These are phyloP conservation scores for Beta macrorhiza DNA, from an alignment of 179 eudicot species.

Conservation along the genomic window DNA sequence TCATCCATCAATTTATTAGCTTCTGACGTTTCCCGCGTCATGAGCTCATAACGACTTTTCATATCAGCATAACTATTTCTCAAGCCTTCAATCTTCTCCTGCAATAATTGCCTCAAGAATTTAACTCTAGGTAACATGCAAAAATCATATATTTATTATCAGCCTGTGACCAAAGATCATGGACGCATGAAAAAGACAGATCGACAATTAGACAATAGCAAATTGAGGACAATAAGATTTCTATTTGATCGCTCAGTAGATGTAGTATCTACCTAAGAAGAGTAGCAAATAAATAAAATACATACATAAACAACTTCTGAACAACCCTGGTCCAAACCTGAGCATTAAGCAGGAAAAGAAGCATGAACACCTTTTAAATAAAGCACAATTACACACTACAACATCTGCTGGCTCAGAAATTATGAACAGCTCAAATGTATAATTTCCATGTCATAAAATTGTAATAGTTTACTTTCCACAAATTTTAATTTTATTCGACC, in stretches of 20 bases:
- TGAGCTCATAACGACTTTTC: conserved; percentile 54
- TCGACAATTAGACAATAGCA: neutral
- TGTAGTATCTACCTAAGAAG: neutral
- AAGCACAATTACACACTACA: neutral
- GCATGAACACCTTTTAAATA: neutral
- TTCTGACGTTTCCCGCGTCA: conserved; percentile 62
- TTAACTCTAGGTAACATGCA: conserved; percentile 1
- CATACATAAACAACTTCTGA: neutral
- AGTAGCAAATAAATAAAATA: neutral
- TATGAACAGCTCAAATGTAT: too few relatives aligned
- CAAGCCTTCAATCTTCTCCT: conserved; percentile 60
- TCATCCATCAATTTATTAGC: conserved; percentile 61
- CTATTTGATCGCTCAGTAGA: neutral
- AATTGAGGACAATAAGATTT: conserved; percentile 1
- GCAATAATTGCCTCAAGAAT: conserved; percentile 17
- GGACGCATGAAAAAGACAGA: neutral
- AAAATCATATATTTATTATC: neutral
- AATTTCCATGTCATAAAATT: too few relatives aligned
- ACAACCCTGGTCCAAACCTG: neutral
- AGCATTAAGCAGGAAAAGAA: neutral
- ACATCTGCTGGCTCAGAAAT: neutral
- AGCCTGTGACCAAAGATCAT: conserved; percentile 8
- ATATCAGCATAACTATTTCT: conserved; percentile 50
- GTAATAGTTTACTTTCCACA: too few relatives aligned
- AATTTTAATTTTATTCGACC: too few relatives aligned